A percentile compares a stretch with the other conserved stretches of the same genome.
phyloP scores from a whole-genome alignment of 345 rosid genomes.

The Alliaria petiolata region DNA sequence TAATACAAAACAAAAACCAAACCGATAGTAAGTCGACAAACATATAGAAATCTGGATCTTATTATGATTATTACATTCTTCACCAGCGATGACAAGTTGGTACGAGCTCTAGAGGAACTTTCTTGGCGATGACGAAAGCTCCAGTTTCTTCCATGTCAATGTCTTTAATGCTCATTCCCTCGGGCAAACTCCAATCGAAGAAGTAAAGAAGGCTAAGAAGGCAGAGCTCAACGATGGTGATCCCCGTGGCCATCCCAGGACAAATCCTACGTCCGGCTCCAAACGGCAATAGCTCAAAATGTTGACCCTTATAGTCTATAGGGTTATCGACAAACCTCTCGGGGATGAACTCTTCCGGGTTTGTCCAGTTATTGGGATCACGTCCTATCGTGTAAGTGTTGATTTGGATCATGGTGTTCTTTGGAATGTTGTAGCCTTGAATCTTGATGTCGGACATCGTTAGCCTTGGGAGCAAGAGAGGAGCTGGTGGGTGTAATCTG shows the following conservation, averaged over 20 bases:
- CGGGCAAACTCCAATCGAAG: constrained; percentile 26
- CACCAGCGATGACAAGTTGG: constrained; percentile 20
- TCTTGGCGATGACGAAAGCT: constrained; percentile 25
- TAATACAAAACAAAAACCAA: neutral
- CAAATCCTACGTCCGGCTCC: constrained; percentile 38
- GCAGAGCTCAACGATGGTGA: constrained; percentile 21
- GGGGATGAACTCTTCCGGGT: constrained; percentile 41
- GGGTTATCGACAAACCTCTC: constrained; percentile 45
- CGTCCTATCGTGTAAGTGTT: constrained; percentile 51
- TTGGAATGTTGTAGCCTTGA: constrained; percentile 25
- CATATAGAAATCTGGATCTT: neutral
- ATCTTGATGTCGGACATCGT: constrained; percentile 30
- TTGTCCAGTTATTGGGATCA: constrained; percentile 44
- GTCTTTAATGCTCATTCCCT: constrained; percentile 15
- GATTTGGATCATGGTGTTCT: constrained; percentile 31
- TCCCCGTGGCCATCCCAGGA: constrained; percentile 32
- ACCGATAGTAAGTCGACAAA: neutral
- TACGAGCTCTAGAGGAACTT: constrained; percentile 14
- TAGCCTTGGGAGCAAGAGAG: constrained; percentile 29
- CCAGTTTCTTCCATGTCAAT: constrained; percentile 27
- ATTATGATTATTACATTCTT: neutral
- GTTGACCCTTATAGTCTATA: constrained; percentile 42
- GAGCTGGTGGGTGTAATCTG: constrained; percentile 31
- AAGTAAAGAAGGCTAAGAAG: constrained; percentile 33
- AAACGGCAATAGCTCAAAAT: constrained; percentile 50